Conservation (phyloP, 208 protist species). For the Trypanosoma boissoni region DNA sequence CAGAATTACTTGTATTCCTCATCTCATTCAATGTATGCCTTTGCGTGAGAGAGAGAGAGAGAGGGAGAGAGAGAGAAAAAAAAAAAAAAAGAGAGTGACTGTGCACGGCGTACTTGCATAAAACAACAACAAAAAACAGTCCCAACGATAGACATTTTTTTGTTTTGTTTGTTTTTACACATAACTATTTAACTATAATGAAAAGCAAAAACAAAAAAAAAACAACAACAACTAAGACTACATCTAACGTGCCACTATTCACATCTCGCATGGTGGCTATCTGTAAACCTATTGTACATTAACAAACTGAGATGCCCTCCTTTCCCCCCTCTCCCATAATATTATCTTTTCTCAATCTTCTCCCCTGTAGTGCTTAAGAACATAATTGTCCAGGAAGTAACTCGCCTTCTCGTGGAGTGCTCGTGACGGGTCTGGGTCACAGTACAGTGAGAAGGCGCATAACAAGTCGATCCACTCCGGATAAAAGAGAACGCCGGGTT, state of each 20-base stretch:
- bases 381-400: conserved; percentile 40
- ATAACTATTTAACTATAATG: too few relatives aligned
- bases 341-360: conserved; percentile 5
- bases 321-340: not conserved
- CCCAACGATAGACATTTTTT: too few relatives aligned
- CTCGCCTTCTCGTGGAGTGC: conserved; percentile 59
- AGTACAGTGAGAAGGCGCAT: conserved; percentile 52
- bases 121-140: too few relatives aligned
- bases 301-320: too few relatives aligned
- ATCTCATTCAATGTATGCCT: too few relatives aligned
- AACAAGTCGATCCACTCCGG: conserved; percentile 64
- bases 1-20: too few relatives aligned
- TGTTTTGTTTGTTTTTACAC: too few relatives aligned
- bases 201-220: conserved; percentile 11
- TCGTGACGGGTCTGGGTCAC: conserved; percentile 36
- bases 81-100: conserved; percentile 1
- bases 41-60: too few relatives aligned
- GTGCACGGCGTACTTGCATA: too few relatives aligned
- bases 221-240: conserved; percentile 17
- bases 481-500: conserved; percentile 62
- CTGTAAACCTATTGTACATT: too few relatives aligned
- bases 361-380: conserved; percentile 27
- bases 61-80: conserved; percentile 3
- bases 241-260: not conserved
- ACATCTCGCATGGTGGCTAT: too few relatives aligned